Evolutionary conservation across 2,329 filamentous ascomycete genomes (phyloP).

Genomic region (Pseudocercospora musae): DNA sequence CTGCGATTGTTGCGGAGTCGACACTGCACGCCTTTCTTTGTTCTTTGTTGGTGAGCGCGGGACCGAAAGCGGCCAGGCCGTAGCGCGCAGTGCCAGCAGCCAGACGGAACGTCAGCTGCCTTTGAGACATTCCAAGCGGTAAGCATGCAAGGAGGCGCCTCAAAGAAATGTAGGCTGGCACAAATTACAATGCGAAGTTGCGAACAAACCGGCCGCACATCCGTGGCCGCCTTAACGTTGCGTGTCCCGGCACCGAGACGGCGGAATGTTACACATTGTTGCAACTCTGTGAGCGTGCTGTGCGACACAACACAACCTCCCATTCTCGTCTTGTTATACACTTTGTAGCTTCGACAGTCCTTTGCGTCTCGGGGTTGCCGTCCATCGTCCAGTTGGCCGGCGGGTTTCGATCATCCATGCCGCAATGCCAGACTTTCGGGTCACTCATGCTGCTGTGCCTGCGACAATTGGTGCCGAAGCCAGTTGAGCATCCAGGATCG

Average conservation of each 20-base stretch:
- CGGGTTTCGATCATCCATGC: constrained; percentile 15
- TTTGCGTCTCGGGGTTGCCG: constrained; percentile 14
- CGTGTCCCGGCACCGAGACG: constrained; percentile 16
- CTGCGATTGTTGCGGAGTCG: constrained; percentile 34
- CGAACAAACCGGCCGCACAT: constrained; percentile 26
- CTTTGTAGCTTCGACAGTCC: constrained; percentile 6
- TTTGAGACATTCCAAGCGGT: constrained; percentile 35
- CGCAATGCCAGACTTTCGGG: constrained; percentile 18
- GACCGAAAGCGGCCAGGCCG: constrained; percentile 34
- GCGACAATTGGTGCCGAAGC: constrained; percentile 6
- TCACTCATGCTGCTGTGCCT: constrained; percentile 8
- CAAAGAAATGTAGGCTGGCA: constrained; percentile 30
- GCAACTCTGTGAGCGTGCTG: constrained; percentile 29
- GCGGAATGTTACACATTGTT: constrained; percentile 29
- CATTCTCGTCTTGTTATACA: constrained; percentile 22
- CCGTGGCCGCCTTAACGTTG: constrained; percentile 14
- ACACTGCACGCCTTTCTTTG: constrained; percentile 32
- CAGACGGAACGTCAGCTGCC: constrained; percentile 27
- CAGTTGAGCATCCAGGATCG: background rate
- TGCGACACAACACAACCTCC: constrained; percentile 23
- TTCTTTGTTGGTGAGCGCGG: constrained; percentile 35
- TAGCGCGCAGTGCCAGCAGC: constrained; percentile 23
- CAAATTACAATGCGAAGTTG: constrained; percentile 25
- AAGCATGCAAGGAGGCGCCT: constrained; percentile 31
- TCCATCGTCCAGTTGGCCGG: constrained; percentile 15